Conservation (phyloP, 768 basidiomycete genomes). For the Russula sp. region DNA sequence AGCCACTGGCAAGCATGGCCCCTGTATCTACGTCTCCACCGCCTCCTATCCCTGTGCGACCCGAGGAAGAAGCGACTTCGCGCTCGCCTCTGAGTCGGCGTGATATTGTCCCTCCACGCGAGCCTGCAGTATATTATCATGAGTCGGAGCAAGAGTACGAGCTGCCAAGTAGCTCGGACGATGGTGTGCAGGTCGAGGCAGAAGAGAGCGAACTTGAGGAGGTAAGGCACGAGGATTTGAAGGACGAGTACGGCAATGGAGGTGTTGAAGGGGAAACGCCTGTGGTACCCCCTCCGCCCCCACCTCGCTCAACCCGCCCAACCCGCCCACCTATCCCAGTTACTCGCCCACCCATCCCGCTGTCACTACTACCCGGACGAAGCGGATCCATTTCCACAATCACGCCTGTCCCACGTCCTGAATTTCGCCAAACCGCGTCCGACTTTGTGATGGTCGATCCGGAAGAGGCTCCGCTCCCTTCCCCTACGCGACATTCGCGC, state of each 20-base stretch:
- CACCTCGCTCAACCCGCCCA: slow-evolving; percentile 31
- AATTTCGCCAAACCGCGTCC: slow-evolving; percentile 34
- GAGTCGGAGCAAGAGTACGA: slow-evolving; percentile 47
- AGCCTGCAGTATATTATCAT: slow-evolving; percentile 36
- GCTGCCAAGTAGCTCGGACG: slow-evolving; percentile 49
- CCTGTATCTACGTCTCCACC: slow-evolving; percentile 21
- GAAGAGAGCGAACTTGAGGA: slow-evolving; percentile 76
- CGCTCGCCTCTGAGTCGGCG: slow-evolving; percentile 35
- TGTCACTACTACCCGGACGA: slow-evolving; percentile 15
- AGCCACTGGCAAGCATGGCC: slow-evolving; percentile 17
- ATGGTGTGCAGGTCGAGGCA: slow-evolving; percentile 61
- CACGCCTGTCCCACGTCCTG: slow-evolving; percentile 33
- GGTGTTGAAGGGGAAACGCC: slow-evolving; percentile 40
- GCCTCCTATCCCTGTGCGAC: slow-evolving; percentile 3
- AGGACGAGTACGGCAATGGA: slow-evolving; percentile 29
- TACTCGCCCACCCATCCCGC: slow-evolving; percentile 23
- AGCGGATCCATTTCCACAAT: slow-evolving; percentile 26
- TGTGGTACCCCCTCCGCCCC: slow-evolving; percentile 43
- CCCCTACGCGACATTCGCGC: slow-evolving; percentile 49
- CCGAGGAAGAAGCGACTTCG: slow-evolving; percentile 31
- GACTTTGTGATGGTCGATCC: slow-evolving; percentile 39
- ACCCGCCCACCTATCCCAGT: slow-evolving; percentile 34
- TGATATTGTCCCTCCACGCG: slow-evolving; percentile 35
- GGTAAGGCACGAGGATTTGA: slow-evolving; percentile 54
- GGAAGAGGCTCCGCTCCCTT: slow-evolving; percentile 35